Evolutionary conservation across 495 filamentous ascomycete genomes (phyloP).

Genomic region (Hypoxylon intermedium): DNA sequence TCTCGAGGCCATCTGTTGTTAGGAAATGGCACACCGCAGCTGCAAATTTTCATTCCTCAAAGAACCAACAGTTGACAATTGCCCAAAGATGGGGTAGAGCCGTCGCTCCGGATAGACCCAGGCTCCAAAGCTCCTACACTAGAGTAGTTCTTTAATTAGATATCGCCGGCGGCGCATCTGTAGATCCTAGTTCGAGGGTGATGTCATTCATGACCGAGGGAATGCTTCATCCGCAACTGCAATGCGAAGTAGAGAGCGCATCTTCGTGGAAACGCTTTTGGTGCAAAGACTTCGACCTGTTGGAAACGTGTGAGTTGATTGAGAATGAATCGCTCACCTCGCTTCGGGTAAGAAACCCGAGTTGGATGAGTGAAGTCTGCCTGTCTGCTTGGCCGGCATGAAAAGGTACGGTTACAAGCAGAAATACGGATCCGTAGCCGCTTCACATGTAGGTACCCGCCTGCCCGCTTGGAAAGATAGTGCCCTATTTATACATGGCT

Average conservation of each 20-base stretch:
- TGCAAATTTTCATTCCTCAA: conserved; percentile 4
- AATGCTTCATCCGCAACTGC: not conserved
- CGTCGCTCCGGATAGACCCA: conserved; percentile 14
- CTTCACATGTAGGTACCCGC: too few species aligned
- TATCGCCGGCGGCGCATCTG: conserved; percentile 6
- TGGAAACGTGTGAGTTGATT: too few species aligned
- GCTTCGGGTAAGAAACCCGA: too few species aligned
- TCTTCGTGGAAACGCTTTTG: too few species aligned
- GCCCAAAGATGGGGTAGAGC: conserved; percentile 9
- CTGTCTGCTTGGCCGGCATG: too few species aligned
- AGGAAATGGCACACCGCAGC: not conserved
- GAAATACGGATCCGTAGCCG: too few species aligned
- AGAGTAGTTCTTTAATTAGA: conserved; percentile 31
- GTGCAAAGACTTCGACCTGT: too few species aligned
- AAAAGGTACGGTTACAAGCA: not conserved
- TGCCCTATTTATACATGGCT: too few species aligned
- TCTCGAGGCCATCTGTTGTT: not conserved
- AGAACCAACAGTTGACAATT: conserved; percentile 1
- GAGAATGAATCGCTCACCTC: too few species aligned
- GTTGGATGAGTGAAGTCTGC: too few species aligned
- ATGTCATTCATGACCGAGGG: conserved; percentile 20
- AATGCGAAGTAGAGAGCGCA: not conserved
- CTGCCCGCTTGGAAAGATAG: too few species aligned
- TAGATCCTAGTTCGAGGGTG: conserved; percentile 22
- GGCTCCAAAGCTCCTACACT: conserved; percentile 1